Evolutionary conservation across 176 grass and related monocot genomes (phyloP), one percentile per base, ranked within the genome.

Genomic region (Coix lacrymajobi): DNA sequence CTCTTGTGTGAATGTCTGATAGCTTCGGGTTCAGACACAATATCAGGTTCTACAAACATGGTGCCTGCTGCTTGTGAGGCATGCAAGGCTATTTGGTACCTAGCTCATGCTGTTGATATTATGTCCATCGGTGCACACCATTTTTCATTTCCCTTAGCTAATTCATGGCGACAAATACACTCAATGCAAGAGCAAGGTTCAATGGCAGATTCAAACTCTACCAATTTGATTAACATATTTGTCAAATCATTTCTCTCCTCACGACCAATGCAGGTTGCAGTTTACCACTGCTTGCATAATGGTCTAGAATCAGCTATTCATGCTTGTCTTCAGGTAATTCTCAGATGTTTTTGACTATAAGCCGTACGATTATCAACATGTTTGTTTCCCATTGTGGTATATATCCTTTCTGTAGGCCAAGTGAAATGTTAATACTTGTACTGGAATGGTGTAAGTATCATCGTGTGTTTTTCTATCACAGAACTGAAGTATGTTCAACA

Each of bases 41-140:
- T 93, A 79, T 92, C 86, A 56, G 96, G 93, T n/a, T 87, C 92
- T 28, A 90, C 90, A 17, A 95, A 90, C 78, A 93, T 95, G 92
- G 91, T 98, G n/a, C 96, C 96, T 73, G 96, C 96, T 68, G 96
- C 90, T 79, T 98, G 96, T 82, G 96, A 98, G 75, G 80, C 96
- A 69, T 95, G 92, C 92, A 95, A 98, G 79, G 86, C 88, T 31
- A 95, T 98, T 81, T 98, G 92, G 96, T 93, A 95, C 81, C 83
- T 98, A 56, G 90, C 92, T 75, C 87, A 98, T 84, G 90, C 89
- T 73, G 69, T 89, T 77, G 96, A 98, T 79, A 88, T 95, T 75
- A 81, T 91, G 79, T 95, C 89, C 38, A 72, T 87, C 41, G 87
- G 90, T 69, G 73, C 69, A 79, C 90, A 85, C 33, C 54, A 92